Conservation (phyloP, 169 alveolate species). For the Plasmodium berghei region DNA sequence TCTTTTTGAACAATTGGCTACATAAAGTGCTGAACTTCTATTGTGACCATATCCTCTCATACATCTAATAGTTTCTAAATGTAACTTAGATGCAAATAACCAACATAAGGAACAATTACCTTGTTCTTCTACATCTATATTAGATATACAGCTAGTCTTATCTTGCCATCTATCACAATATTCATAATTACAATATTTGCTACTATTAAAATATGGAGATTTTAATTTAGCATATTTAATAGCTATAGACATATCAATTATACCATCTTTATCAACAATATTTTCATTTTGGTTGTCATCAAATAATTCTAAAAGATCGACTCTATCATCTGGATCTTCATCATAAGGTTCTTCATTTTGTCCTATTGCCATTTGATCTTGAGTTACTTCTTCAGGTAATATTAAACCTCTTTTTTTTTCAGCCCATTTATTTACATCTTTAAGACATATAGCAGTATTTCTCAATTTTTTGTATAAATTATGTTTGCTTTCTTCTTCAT, state of each 20-base stretch:
- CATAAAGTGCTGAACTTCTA: conserved; percentile 56
- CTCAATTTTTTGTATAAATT: conserved; percentile 22
- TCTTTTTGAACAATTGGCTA: conserved; percentile 42
- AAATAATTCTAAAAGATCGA: neutral
- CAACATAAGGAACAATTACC: conserved; percentile 73
- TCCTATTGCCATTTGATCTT: neutral
- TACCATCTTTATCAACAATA: conserved; percentile 23
- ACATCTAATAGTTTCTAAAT: conserved; percentile 71
- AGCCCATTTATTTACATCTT: conserved; percentile 28
- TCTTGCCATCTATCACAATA: conserved; percentile 54
- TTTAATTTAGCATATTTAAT: conserved; percentile 3
- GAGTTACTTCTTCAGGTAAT: conserved; percentile 10
- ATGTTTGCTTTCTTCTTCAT: conserved; percentile 3
- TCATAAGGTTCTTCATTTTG: neutral
- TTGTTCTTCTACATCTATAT: conserved; percentile 46
- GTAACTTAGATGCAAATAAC: conserved; percentile 73
- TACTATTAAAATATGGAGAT: conserved; percentile 21
- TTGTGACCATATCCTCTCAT: conserved; percentile 72
- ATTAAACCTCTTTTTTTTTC: conserved; percentile 39
- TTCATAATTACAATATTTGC: conserved; percentile 36
- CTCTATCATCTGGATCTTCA: neutral
- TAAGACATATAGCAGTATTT: conserved; percentile 29
- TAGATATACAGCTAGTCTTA: conserved; percentile 37
- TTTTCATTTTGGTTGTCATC: neutral
- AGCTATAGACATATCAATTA: conserved; percentile 30